phyloP scores from a whole-genome alignment of 495 filamentous ascomycete species.

The Gamarada debralockiae region DNA sequence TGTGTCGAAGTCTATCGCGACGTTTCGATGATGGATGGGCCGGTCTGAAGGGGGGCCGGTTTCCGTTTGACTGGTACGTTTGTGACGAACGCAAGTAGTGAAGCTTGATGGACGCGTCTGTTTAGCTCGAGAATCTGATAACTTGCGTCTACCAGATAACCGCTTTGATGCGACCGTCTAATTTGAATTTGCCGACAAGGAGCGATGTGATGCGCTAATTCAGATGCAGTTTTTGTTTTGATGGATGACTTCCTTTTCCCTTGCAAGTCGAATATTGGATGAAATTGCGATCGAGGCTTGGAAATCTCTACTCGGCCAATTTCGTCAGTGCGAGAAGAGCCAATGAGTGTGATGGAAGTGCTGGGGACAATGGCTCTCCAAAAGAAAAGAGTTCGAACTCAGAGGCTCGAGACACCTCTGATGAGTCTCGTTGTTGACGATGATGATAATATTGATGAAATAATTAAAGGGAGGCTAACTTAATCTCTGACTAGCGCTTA shows the following conservation, averaged over 20 bases:
- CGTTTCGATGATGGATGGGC: not conserved
- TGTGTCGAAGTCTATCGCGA: no score
- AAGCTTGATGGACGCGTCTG: not conserved
- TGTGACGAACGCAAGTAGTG: not conserved
- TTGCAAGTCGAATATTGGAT: slow-evolving; percentile 6
- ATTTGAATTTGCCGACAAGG: not conserved
- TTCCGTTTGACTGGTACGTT: slow-evolving; percentile 4
- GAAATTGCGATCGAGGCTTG: not conserved
- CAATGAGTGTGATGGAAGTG: slow-evolving; percentile 8
- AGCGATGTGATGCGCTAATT: not conserved
- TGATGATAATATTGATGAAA: no score
- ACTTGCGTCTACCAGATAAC: not conserved
- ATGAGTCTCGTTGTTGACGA: no score
- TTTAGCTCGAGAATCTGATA: not conserved
- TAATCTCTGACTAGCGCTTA: slow-evolving; percentile 3
- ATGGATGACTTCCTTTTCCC: slow-evolving; percentile 8
- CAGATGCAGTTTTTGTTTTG: slow-evolving; percentile 4
- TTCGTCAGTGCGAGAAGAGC: not conserved
- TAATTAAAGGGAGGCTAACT: slow-evolving; percentile 9
- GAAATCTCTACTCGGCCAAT: not conserved
- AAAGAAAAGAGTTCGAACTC: no score
- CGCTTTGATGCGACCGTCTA: no score
- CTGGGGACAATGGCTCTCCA: not conserved
- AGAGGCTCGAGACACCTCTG: no score
- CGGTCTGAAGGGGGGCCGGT: not conserved